Percentiles rank a stretch among this genome's conserved stretches.
phyloP scores from a whole-genome alignment of 2,329 filamentous ascomycete species.

The Colletotrichum kahawae region DNA sequence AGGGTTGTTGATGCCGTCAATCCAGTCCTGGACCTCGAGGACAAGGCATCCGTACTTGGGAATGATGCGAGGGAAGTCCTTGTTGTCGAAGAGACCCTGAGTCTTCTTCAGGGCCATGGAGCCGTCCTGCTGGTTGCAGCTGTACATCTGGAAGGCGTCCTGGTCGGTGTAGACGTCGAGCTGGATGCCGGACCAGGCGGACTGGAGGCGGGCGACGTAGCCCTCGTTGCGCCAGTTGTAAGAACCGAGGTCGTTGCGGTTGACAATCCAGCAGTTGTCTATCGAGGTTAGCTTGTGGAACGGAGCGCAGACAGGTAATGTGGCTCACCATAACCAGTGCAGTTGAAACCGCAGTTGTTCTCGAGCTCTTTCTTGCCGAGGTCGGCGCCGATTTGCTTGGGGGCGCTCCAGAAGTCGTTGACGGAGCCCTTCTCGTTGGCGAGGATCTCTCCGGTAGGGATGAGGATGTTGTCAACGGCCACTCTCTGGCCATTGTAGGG shows the following conservation, averaged over 20 bases:
- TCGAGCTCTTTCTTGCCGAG: slow-evolving; percentile 65
- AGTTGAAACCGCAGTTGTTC: slow-evolving; percentile 80
- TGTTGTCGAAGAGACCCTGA: slow-evolving; percentile 65
- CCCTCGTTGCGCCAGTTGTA: slow-evolving; percentile 68
- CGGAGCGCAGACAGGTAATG: neutral
- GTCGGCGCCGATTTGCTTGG: slow-evolving; percentile 80
- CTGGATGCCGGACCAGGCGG: slow-evolving; percentile 80
- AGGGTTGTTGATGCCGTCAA: slow-evolving; percentile 91
- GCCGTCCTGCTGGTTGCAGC: slow-evolving; percentile 79
- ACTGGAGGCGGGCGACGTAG: slow-evolving; percentile 71
- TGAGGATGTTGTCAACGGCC: slow-evolving; percentile 71
- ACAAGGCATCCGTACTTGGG: slow-evolving; percentile 85
- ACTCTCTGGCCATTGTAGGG: slow-evolving; percentile 76
- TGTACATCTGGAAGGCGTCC: slow-evolving; percentile 87
- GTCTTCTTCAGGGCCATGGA: slow-evolving; percentile 71
- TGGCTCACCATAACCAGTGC: slow-evolving; percentile 79
- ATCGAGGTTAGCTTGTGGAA: neutral
- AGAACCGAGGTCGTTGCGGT: slow-evolving; percentile 60
- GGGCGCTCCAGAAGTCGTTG: slow-evolving; percentile 82
- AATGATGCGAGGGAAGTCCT: slow-evolving; percentile 65
- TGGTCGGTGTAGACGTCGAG: slow-evolving; percentile 85
- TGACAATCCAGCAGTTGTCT: slow-evolving; percentile 74
- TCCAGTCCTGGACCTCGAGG: slow-evolving; percentile 91
- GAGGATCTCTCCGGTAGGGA: slow-evolving; percentile 79
- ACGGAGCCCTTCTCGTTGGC: slow-evolving; percentile 70